phyloP scores from a whole-genome alignment of 2,329 filamentous ascomycete genomes.

The Orbilia brochopaga region DNA sequence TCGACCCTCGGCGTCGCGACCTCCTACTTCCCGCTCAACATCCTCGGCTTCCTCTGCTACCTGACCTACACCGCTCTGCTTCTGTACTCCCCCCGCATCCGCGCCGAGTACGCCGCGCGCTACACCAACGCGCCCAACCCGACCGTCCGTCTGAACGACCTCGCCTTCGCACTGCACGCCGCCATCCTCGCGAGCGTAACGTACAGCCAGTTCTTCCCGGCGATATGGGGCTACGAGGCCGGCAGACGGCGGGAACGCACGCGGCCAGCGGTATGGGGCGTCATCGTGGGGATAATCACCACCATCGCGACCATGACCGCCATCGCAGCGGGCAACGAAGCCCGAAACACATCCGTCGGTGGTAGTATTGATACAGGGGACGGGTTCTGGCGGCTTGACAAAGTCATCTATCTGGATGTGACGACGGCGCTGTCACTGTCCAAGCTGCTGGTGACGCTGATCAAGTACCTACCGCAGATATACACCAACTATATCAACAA shows the following conservation, averaged over 20 bases:
- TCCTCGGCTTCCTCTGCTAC: constrained; percentile 75
- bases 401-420: constrained; percentile 58
- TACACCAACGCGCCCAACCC: constrained; percentile 75
- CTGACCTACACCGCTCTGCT: constrained; percentile 75
- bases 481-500: constrained; percentile 81
- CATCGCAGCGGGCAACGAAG: constrained; percentile 57
- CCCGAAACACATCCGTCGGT: constrained; percentile 39
- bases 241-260: constrained; percentile 62
- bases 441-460: constrained; percentile 83
- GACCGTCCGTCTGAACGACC: constrained; percentile 87
- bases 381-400: constrained; percentile 59
- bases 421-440: constrained; percentile 74
- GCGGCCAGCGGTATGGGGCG: constrained; percentile 65
- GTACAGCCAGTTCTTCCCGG: constrained; percentile 76
- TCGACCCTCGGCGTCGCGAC: constrained; percentile 84
- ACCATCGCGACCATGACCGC: constrained; percentile 63
- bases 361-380: too few species aligned
- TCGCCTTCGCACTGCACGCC: constrained; percentile 84
- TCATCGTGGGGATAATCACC: constrained; percentile 72
- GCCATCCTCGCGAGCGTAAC: constrained; percentile 73
- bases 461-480: constrained; percentile 92
- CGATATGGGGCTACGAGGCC: constrained; percentile 74
- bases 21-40: constrained; percentile 82
- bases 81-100: constrained; percentile 78
- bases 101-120: constrained; percentile 80